A percentile compares a stretch with the other conserved stretches of the same genome.
phyloP scores from a whole-genome alignment of 2,329 filamentous ascomycete species.

The Colletotrichum lentis region DNA sequence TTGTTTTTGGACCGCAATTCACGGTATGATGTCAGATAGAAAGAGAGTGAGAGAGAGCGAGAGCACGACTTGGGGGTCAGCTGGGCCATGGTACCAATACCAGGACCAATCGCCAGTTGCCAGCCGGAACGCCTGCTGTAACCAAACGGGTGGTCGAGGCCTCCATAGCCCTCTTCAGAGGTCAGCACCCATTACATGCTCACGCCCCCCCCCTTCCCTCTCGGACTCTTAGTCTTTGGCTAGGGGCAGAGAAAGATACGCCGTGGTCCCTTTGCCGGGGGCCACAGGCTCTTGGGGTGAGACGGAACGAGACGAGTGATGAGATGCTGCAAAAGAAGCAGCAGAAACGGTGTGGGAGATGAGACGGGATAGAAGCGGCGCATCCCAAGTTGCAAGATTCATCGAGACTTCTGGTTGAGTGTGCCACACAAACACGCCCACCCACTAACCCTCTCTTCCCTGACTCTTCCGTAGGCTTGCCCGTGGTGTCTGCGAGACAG shows the following conservation, averaged over 20 bases:
- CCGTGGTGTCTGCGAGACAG: not conserved
- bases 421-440: too few relatives aligned
- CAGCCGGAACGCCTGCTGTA: not conserved
- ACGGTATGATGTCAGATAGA: not conserved
- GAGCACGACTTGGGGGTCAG: not conserved
- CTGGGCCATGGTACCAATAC: not conserved
- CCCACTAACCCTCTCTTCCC: not conserved
- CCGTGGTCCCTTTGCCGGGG: not conserved
- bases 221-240: not conserved
- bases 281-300: not conserved
- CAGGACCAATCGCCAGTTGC: too few relatives aligned
- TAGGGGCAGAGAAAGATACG: not conserved
- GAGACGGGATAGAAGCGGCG: too few relatives aligned
- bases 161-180: not conserved
- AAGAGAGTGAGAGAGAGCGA: not conserved
- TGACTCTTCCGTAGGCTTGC: too few relatives aligned
- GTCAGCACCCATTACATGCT: not conserved
- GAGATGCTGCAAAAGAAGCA: not conserved
- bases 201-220: not conserved
- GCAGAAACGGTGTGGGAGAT: not conserved
- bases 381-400: not conserved
- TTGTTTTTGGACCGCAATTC: not conserved
- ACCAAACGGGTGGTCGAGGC: slow-evolving; percentile 1
- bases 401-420: not conserved
- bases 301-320: not conserved